A percentile compares a stretch with the other conserved stretches of the same genome.
Conservation (phyloP, 495 filamentous ascomycete species). For the Penicillium robsamsonii region DNA sequence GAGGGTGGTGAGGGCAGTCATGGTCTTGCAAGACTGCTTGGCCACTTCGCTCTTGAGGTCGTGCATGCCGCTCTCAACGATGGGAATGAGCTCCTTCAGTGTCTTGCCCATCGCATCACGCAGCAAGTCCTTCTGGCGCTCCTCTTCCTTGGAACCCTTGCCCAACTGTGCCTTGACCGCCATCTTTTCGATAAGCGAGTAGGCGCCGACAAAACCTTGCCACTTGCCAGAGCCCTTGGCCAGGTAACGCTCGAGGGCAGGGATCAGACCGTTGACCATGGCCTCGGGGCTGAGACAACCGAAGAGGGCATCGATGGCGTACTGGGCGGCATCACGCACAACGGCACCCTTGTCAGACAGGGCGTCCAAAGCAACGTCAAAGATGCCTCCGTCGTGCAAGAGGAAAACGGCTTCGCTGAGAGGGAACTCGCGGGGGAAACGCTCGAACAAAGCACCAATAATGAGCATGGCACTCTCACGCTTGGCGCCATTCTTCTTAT, state of each 20-base stretch:
- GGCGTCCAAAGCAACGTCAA: conserved; percentile 74
- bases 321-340: conserved; percentile 88
- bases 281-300: conserved; percentile 74
- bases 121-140: conserved; percentile 79
- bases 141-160: conserved; percentile 72
- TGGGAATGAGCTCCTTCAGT: conserved; percentile 84
- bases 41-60: conserved; percentile 89
- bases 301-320: conserved; percentile 89
- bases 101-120: conserved; percentile 90
- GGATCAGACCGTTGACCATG: conserved; percentile 74
- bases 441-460: conserved; percentile 88
- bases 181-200: conserved; percentile 80
- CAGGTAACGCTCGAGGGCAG: conserved; percentile 69
- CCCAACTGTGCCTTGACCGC: conserved; percentile 88
- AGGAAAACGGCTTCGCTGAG: conserved; percentile 80
- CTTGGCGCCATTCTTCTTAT: conserved; percentile 88
- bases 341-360: conserved; percentile 87
- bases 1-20: conserved; percentile 85
- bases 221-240: conserved; percentile 83
- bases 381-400: conserved; percentile 70
- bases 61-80: conserved; percentile 92
- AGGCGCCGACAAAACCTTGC: conserved; percentile 89
- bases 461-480: conserved; percentile 95
- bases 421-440: conserved; percentile 72
- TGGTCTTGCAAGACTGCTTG: conserved; percentile 85